Evolutionary conservation across 2,329 filamentous ascomycete genomes (phyloP).

Genomic region (Arthrobotrys sphaeroides): DNA sequence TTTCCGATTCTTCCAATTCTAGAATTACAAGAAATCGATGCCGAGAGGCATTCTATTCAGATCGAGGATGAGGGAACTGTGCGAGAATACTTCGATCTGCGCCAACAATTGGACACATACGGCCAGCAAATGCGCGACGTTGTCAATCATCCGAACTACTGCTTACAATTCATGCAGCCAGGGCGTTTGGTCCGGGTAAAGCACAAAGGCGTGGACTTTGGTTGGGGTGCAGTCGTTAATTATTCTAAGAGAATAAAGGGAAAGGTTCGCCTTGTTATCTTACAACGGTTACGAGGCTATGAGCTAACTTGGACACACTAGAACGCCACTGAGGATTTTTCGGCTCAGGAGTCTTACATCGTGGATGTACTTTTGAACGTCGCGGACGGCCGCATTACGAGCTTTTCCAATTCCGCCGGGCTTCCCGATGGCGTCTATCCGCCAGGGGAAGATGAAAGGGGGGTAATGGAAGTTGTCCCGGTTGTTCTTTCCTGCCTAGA

Average conservation of each 20-base stretch:
- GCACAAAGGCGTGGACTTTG: conserved; percentile 81
- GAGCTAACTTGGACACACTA: neutral
- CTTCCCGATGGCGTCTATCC: conserved; percentile 62
- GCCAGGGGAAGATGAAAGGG: conserved; percentile 70
- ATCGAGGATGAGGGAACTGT: conserved; percentile 89
- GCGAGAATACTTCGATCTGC: conserved; percentile 91
- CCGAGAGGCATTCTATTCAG: conserved; percentile 74
- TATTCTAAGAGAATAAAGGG: conserved; percentile 72
- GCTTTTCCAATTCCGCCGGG: conserved; percentile 67
- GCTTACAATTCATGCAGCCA: conserved; percentile 81
- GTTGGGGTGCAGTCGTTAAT: conserved; percentile 90
- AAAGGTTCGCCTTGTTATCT: conserved; percentile 65
- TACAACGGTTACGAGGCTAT: neutral
- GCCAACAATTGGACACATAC: conserved; percentile 83
- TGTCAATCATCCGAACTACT: conserved; percentile 90
- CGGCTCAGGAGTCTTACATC: conserved; percentile 79
- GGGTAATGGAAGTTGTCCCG: conserved; percentile 82
- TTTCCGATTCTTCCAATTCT: conserved; percentile 7
- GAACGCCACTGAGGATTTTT: conserved; percentile 72
- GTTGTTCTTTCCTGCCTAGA: conserved; percentile 87
- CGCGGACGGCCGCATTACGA: conserved; percentile 69
- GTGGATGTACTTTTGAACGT: conserved; percentile 81
- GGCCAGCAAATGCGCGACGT: conserved; percentile 89
- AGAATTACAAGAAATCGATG: conserved; percentile 80
- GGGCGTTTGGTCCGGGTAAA: conserved; percentile 90